Base-by-base conservation (phyloP, 257 asterid species). In the Rehmannia glutinosa region DNA sequence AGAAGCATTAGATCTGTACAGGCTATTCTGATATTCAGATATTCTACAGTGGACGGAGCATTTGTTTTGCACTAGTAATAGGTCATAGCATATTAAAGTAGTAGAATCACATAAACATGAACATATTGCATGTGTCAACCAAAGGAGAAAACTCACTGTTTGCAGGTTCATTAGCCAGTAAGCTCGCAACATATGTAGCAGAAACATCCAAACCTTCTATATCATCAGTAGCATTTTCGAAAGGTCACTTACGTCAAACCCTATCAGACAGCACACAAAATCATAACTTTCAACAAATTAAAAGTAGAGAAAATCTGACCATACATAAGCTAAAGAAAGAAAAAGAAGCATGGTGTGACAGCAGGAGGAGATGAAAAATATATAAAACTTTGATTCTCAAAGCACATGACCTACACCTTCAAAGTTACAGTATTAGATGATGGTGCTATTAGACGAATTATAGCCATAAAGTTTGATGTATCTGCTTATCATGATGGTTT, bases 201-300 rank as follows among this genome's bases (percentile, higher is more conserved):
- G 98, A 78, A 58, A 92, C 90, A 67, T 89, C 97, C 90, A 92
- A 73, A 69, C 97, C 97, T 71, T 87, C 92, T 8, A 79, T 8
- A 64, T 91, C 97, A 69, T 91, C 96, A 67, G 7, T 76, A 21
- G 81, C 84, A 78, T 84, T 74, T 80, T 92, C 98, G 97, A 89
- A 68, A 92, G 90, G 36, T 84, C 98, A 77, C 15, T 84, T 61
- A 87, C 92, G 68, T 92, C 98, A 80, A 87, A 87, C 98, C 98
- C 98, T 92, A 57, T 36, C 21, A 62, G 7, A 73, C 24, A 71
- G 39, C 45, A 70, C 61, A 58, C 3, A 23, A 55, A 68, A 19
- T 27, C 39, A 43, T n/a, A 45, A 54, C 28, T 65, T 65, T 68
- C 69, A 66, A 61, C 20, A 65, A 68, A n/a, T n/a, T 50, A 19